These are phyloP conservation scores for Isabelozyma gotoi DNA, from an alignment of 805 yeast species.

Conservation along the genomic window DNA sequence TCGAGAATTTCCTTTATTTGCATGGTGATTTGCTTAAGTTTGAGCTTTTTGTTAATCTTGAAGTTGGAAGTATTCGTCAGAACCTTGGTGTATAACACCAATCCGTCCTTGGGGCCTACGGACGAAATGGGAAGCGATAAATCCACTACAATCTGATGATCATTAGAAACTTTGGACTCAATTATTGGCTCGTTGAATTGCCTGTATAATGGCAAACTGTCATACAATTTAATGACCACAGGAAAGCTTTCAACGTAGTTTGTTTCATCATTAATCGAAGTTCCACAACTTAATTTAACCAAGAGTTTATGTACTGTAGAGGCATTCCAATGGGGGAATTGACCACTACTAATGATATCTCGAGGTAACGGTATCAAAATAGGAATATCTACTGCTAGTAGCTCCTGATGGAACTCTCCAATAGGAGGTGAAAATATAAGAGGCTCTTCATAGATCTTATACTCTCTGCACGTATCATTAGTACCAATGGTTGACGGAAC, in stretches of 20 bases:
- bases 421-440: slow-evolving; percentile 36
- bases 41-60: slow-evolving; percentile 28
- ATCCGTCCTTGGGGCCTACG: slow-evolving; percentile 57
- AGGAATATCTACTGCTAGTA: slow-evolving; percentile 60
- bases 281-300: slow-evolving; percentile 35
- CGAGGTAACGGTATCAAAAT: slow-evolving; percentile 55
- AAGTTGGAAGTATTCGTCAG: slow-evolving; percentile 37
- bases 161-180: slow-evolving; percentile 45
- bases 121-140: slow-evolving; percentile 50
- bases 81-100: slow-evolving; percentile 39
- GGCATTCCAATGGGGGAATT: slow-evolving; percentile 46
- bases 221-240: slow-evolving; percentile 54
- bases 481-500: slow-evolving; percentile 35
- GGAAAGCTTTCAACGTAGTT: slow-evolving; percentile 41
- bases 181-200: slow-evolving; percentile 54
- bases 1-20: slow-evolving; percentile 56
- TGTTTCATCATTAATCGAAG: slow-evolving; percentile 26
- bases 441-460: slow-evolving; percentile 34
- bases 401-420: slow-evolving; percentile 37
- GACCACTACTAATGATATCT: slow-evolving; percentile 54
- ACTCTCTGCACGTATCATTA: slow-evolving; percentile 31
- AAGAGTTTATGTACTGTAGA: slow-evolving; percentile 47
- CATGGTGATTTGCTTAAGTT: slow-evolving; percentile 44
- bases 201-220: slow-evolving; percentile 54
- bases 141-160: slow-evolving; percentile 47